These are phyloP conservation scores for Phytophthora europaea DNA, from an alignment of 352 stramenopile species.

Conservation along the genomic window DNA sequence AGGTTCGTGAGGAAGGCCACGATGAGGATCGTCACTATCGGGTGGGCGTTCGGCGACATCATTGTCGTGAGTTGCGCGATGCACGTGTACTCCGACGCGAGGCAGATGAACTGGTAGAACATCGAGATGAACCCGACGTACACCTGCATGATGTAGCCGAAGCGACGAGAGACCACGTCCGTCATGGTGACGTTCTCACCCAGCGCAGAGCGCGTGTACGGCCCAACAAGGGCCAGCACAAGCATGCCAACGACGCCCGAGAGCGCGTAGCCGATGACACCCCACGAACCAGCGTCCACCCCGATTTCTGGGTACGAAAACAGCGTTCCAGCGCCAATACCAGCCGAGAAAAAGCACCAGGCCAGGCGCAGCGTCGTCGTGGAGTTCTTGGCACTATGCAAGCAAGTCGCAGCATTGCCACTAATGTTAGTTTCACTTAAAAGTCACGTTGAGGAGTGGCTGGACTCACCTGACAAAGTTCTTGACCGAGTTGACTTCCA, in stretches of 20 bases:
- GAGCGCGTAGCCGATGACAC: conserved; percentile 77
- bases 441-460: background rate
- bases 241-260: conserved; percentile 58
- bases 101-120: conserved; percentile 84
- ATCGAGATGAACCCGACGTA: conserved; percentile 67
- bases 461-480: conserved; percentile 69
- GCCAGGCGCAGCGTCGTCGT: conserved; percentile 55
- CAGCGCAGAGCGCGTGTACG: conserved; percentile 56
- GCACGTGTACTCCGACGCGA: conserved; percentile 72
- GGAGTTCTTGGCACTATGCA: conserved; percentile 65
- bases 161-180: conserved; percentile 68
- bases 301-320: conserved; percentile 79
- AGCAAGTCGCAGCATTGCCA: background rate
- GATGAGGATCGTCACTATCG: conserved; percentile 62
- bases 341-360: conserved; percentile 78
- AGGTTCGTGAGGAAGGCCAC: conserved; percentile 73
- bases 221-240: conserved; percentile 55
- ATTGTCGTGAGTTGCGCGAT: conserved; percentile 55
- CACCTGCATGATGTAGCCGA: conserved; percentile 64
- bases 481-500: conserved; percentile 63
- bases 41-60: conserved; percentile 51
- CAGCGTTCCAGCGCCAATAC: conserved; percentile 76
- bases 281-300: conserved; percentile 69
- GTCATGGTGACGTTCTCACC: conserved; percentile 73
- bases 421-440: conserved; percentile 1